Percentiles rank a stretch among this genome's conserved stretches.
phyloP scores from a whole-genome alignment of 2,329 filamentous ascomycete genomes.

The Alternaria gansuensis region DNA sequence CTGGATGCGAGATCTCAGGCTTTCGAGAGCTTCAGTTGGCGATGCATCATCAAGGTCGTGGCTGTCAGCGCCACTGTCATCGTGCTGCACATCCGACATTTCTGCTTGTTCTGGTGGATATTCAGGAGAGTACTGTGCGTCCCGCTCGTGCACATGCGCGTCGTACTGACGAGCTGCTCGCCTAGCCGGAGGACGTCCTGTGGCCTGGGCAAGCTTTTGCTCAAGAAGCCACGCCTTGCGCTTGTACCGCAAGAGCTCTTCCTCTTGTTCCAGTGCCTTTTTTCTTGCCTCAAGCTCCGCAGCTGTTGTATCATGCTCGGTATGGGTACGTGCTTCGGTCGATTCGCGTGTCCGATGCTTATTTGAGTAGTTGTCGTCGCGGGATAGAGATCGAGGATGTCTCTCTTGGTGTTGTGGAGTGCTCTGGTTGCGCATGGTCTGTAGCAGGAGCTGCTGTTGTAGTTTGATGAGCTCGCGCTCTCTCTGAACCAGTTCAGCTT shows the following conservation, averaged over 20 bases:
- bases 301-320: neutral
- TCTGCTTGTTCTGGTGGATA: neutral
- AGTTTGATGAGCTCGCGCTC: conserved; percentile 20
- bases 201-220: conserved; percentile 17
- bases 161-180: neutral
- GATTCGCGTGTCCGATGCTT: conserved; percentile 1
- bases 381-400: neutral
- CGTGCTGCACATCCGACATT: neutral
- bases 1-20: conserved; percentile 17
- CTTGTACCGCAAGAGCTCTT: conserved; percentile 23
- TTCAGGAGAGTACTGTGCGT: neutral
- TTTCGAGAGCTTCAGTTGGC: conserved; percentile 19
- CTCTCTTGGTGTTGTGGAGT: neutral
- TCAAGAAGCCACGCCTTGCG: conserved; percentile 19
- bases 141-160: neutral
- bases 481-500: conserved; percentile 17
- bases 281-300: conserved; percentile 18
- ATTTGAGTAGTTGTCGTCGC: neutral
- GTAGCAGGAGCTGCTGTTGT: conserved; percentile 18
- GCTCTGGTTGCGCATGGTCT: conserved; percentile 6
- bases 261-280: conserved; percentile 17
- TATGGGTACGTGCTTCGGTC: neutral
- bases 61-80: neutral
- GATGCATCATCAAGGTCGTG: conserved; percentile 14
- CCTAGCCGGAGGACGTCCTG: conserved; percentile 1